Evolutionary conservation across 2,329 filamentous ascomycete species (phyloP).

Genomic region (Leptosphaerulina australis): DNA sequence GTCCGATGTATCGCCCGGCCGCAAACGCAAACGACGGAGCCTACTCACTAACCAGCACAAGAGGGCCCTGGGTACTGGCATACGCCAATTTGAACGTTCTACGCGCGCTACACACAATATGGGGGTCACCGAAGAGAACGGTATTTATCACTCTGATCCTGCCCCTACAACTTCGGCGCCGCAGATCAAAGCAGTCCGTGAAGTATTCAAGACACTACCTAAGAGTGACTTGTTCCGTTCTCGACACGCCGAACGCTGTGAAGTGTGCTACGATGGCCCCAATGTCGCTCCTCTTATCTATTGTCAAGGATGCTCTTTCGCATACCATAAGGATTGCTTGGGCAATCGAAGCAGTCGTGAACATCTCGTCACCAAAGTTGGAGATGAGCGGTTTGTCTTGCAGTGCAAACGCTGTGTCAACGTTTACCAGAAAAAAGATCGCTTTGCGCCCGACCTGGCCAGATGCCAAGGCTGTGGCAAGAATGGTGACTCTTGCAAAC

Average conservation of each 20-base stretch:
- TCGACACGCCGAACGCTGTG: conserved; percentile 73
- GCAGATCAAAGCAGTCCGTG: conserved; percentile 67
- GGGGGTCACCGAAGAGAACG: conserved; percentile 65
- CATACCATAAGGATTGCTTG: conserved; percentile 84
- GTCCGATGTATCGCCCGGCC: conserved; percentile 49
- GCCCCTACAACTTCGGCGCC: conserved; percentile 50
- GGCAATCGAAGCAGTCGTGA: conserved; percentile 75
- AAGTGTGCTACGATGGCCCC: conserved; percentile 68
- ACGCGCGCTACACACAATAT: conserved; percentile 56
- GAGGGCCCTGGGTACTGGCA: conserved; percentile 32
- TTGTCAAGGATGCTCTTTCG: conserved; percentile 87
- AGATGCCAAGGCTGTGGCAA: conserved; percentile 73
- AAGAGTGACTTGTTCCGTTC: conserved; percentile 69
- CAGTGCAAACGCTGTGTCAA: conserved; percentile 89
- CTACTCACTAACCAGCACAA: conserved; percentile 21
- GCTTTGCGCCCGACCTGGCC: conserved; percentile 70
- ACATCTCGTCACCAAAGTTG: conserved; percentile 89
- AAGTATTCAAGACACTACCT: conserved; percentile 71
- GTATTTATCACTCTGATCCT: conserved; percentile 58
- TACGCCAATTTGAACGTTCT: conserved; percentile 54
- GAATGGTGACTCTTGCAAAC: conserved; percentile 70
- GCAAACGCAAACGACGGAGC: conserved; percentile 48
- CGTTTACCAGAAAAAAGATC: conserved; percentile 69
- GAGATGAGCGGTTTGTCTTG: conserved; percentile 76
- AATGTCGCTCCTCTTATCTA: conserved; percentile 75